Percentiles rank a stretch among this genome's conserved stretches.
These are phyloP conservation scores for Teratosphaeria gauchensis DNA, from an alignment of 2,329 filamentous ascomycete genomes.

Conservation along the genomic window DNA sequence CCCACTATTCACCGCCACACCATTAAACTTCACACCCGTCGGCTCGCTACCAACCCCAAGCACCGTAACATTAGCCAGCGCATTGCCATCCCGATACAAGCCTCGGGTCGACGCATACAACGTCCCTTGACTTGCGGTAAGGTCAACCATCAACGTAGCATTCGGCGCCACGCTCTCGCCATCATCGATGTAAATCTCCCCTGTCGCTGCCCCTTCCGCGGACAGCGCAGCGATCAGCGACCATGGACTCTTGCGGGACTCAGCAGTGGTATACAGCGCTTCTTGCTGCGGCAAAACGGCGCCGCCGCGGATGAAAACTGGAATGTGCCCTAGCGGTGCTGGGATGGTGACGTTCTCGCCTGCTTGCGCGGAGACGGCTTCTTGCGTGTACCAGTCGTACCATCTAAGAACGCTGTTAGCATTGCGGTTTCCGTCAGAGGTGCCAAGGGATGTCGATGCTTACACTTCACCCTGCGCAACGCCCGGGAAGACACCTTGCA, in stretches of 20 bases:
- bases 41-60: constrained; percentile 42
- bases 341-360: constrained; percentile 51
- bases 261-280: constrained; percentile 56
- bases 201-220: constrained; percentile 45
- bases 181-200: constrained; percentile 56
- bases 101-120: constrained; percentile 44
- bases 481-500: constrained; percentile 62
- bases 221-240: constrained; percentile 55
- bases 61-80: constrained; percentile 53
- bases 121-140: constrained; percentile 32
- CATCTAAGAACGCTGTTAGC: constrained; percentile 31
- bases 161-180: constrained; percentile 49
- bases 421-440: too few relatives aligned
- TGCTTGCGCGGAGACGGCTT: constrained; percentile 40
- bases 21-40: constrained; percentile 45
- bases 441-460: too few relatives aligned
- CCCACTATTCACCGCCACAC: constrained; percentile 28
- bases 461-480: constrained; percentile 43
- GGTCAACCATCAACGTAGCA: constrained; percentile 44
- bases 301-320: constrained; percentile 61
- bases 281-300: constrained; percentile 58
- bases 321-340: constrained; percentile 59
- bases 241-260: constrained; percentile 56
- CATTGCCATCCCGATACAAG: constrained; percentile 45
- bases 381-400: constrained; percentile 74